Evolutionary conservation across 2,329 filamentous ascomycete species (phyloP), one percentile per base, ranked within the genome.

Genomic region (Bipolaris bicolor): DNA sequence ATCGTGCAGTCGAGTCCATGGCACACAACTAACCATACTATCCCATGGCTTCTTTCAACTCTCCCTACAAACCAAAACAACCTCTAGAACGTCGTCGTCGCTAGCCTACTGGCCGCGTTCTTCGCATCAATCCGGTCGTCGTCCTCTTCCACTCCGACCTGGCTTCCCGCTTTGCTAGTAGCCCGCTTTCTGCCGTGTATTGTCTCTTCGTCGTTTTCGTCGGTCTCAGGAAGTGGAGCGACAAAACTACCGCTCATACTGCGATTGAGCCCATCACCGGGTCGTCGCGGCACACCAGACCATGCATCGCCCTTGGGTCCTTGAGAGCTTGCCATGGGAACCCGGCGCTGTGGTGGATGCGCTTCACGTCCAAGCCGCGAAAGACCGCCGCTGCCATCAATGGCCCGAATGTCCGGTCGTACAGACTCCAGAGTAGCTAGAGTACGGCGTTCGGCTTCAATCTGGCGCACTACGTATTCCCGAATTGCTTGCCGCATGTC

Each of bases 231-330:
- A 9, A 88, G 79, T 26, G 72, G 33, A 66, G 72, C 40, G 62
- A 88, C 85, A 62, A 90, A 84, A 72, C 87, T 90, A 46, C 89
- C 88, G 54, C 90, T 92, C 63, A 93, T 83, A 72, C 88, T 93
- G 67, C 92, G 85, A 70, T 85, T 89, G 54, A 92, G 78, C n/a
- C 88, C 88, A 67, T 96, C 76, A 26, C 71, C 91, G 29, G 88
- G 87, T 53, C 91, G 86, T 60, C 95, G 86, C 34, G 93, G 91
- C 26, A 97, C 92, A 56, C 95, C 95, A 69, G 92, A 97, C 95
- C 95, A 99, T 15, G 95, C 90, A 76, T 99, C 95, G n/a, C 95
- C 95, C 80, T 96, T 96, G 48, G 95, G 94, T 0, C 95, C 95
- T 78, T 99, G 95, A 69, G 90, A 95, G 45, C 91, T 90, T 15